Base-by-base conservation (phyloP, 1,139 yeast species). In the Taphrina confusa region DNA sequence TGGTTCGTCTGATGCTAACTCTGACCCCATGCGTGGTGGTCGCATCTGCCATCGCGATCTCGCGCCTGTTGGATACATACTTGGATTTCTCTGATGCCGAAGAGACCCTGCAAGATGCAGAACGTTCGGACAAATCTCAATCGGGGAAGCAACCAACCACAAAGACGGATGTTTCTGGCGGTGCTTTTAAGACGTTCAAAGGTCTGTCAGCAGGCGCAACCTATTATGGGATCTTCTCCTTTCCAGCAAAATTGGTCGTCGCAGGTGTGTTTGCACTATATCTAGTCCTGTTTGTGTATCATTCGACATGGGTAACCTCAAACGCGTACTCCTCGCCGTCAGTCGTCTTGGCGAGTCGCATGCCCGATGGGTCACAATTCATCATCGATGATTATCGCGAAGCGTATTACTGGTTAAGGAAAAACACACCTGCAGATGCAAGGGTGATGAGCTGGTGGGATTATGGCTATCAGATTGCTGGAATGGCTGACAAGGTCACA, bases 381-480 rank as follows among this genome's bases (percentile, higher is more conserved):
- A 77, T 92, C 67, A 94, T 94, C 71, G 99, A 94, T 73, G 99
- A 94, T 73, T 94, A 85, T 78, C 85, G 99, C 76, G 99, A 94
- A 77, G 98, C 98, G 4, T 94, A 94, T 77, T 92, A 92, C 74
- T 94, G 99, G 99, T 79, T 94, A 68, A 84, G 98, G 71, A 90
- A 92, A 96, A 94, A 94, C 76, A 92, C 98, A 0, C 83, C 88
- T 3, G 97, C 91, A 72, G 98, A 94, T 72, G 87, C 97, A 52
- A 90, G 88, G 74, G 86, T 94, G 65, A 89, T 94, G 87, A 87
- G 97, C 5, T 94, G 99, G 99, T 94, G 99, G 99, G 99, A 94
- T 78, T 94, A 94, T 72, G 99, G 99, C 61, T 94, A 94, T 75
- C 99, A 94, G 76, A 94, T 94, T 70, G 98, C 98, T 68, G 99